Evolutionary conservation across 495 filamentous ascomycete species (phyloP), one percentile per base, ranked within the genome.

Genomic region (Elaphomyces granulatus): DNA sequence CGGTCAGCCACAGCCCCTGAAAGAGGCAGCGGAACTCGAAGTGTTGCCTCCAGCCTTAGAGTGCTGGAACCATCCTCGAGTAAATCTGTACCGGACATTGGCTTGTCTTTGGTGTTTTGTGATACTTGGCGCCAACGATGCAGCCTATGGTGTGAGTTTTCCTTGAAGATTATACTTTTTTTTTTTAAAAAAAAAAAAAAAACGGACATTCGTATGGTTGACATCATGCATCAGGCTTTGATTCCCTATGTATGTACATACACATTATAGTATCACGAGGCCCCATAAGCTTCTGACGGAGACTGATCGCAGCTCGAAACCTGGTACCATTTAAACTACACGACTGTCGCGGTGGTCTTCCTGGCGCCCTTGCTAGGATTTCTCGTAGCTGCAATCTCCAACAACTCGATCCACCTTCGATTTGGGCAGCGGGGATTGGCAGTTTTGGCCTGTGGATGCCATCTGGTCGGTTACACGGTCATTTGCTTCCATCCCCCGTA

Each of bases 61-160:
- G 42, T 57, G 54, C 55, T 92, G 86, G 86, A 90, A 94, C 48
- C 51, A 70, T 19, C 71, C 81, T 2, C 56, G 64, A 8, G 63
- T 65, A 15, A 90, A 87, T 58, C 63, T 77, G 9, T 75, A 61
- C 45, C 72, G 84, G 14, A 67, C 75, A 6, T 54, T 76, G 19
- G 58, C 78, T 2, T 76, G 78, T n/a, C 77, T 83, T 46, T 83
- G 73, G 66, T 64, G 60, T 34, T 90, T 94, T 49, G 60, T 84
- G 10, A 71, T 83, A 3, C 78, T 90, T 74, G 86, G 86, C 4
- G 68, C 74, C 49, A 90, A 84, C 54, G 86, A 94, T 63, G 80
- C 78, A 15, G 80, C 80, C 1, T 80, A 80, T 47, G 84, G 84
- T 32, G 81, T 83, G 60, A 66, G 75, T 57, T 33, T 2, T 18